phyloP scores from a whole-genome alignment of 352 stramenopile genomes.

The Phytopythium litorale region DNA sequence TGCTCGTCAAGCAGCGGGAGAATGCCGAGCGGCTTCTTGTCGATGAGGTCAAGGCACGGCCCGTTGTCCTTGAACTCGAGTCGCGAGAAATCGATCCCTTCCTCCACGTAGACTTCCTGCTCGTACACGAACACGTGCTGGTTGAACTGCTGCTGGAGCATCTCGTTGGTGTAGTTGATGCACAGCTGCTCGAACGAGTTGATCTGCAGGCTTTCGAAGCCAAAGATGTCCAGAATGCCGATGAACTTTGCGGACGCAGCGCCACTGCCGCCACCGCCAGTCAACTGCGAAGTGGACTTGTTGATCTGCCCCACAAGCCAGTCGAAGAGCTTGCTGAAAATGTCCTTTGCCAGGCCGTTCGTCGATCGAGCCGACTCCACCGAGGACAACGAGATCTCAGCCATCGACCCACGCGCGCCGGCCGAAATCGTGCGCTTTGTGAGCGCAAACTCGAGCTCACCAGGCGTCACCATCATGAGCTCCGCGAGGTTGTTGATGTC shows the following conservation, averaged over 20 bases:
- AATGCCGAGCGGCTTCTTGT: conserved; percentile 92
- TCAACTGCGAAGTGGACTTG: conserved; percentile 79
- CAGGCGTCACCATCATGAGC: conserved; percentile 82
- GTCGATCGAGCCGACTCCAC: conserved; percentile 84
- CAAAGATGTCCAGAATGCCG: conserved; percentile 97
- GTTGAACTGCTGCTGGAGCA: conserved; percentile 94
- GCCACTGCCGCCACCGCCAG: conserved; percentile 13
- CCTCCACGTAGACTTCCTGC: conserved; percentile 96
- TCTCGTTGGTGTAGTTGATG: conserved; percentile 97
- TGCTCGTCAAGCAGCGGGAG: conserved; percentile 96
- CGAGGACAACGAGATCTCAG: conserved; percentile 77
- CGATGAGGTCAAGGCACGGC: conserved; percentile 91
- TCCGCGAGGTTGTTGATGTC: conserved; percentile 74
- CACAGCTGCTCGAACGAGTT: conserved; percentile 96
- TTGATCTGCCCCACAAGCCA: conserved; percentile 96
- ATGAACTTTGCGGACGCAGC: conserved; percentile 77
- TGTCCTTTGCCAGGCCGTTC: conserved; percentile 95
- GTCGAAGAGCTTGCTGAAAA: conserved; percentile 96
- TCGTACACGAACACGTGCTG: conserved; percentile 97
- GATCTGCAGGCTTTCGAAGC: conserved; percentile 93
- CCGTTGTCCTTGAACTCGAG: conserved; percentile 93
- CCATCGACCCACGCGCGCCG: conserved; percentile 78
- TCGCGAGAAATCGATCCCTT: conserved; percentile 92
- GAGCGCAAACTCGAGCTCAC: conserved; percentile 85
- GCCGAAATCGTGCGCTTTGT: conserved; percentile 88